phyloP scores from a whole-genome alignment of 352 stramenopile genomes.

The Globisporangium splendens region DNA sequence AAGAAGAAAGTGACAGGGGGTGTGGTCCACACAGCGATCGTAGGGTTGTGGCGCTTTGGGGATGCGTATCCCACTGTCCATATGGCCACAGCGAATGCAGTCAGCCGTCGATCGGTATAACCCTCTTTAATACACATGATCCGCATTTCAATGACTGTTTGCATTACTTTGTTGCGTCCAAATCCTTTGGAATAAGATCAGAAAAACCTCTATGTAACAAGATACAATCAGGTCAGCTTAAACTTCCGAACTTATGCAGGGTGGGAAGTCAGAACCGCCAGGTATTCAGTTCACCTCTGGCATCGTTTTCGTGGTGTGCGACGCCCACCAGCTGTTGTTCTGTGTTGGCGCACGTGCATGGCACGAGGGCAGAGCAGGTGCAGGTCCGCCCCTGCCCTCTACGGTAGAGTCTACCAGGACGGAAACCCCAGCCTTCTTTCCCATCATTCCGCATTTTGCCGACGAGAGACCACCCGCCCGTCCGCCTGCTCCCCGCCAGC shows the following conservation, averaged over 20 bases:
- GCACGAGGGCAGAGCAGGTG: neutral
- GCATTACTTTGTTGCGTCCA: too few relatives aligned
- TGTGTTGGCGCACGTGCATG: too few relatives aligned
- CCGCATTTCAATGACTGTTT: too few relatives aligned
- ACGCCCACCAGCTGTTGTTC: too few relatives aligned
- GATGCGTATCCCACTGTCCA: neutral
- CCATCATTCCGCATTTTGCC: conserved; percentile 5
- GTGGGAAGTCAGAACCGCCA: too few relatives aligned
- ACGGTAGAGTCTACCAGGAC: neutral
- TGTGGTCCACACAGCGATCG: neutral
- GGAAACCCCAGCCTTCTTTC: neutral
- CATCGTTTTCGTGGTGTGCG: too few relatives aligned
- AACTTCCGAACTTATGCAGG: too few relatives aligned
- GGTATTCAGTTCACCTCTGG: too few relatives aligned
- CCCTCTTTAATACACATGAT: too few relatives aligned
- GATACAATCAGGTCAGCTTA: too few relatives aligned
- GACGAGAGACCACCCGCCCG: neutral
- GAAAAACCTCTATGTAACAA: neutral
- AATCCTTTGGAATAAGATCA: neutral
- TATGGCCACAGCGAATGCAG: neutral
- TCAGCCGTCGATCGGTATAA: neutral
- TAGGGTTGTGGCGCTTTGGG: neutral
- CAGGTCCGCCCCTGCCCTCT: neutral
- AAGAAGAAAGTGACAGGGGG: neutral
- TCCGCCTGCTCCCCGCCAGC: neutral